phyloP scores from a whole-genome alignment of 257 asterid genomes.

The Capsicum baccatum region DNA sequence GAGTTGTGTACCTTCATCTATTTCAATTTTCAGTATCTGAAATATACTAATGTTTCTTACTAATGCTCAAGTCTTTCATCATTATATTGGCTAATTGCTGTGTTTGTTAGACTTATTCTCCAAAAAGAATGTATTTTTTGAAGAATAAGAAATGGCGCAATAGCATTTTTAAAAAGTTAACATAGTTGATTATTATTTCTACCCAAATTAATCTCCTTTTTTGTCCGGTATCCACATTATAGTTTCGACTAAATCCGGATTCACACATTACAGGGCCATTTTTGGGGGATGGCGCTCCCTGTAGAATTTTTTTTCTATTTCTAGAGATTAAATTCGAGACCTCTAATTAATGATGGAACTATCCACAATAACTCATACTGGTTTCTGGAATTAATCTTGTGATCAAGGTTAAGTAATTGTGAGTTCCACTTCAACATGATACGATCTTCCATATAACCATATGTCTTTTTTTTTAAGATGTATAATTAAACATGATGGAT shows the following conservation, averaged over 20 bases:
- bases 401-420: neutral
- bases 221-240: no score
- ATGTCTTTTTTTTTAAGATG: neutral
- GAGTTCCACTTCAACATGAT: neutral
- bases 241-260: no score
- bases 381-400: neutral
- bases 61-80: neutral
- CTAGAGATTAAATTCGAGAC: no score
- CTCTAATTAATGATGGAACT: no score
- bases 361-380: no score
- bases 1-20: neutral
- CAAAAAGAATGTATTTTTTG: no score
- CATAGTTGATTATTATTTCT: neutral
- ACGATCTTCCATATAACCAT: neutral
- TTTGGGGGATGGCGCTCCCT: no score
- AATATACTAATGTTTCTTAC: neutral
- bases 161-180: neutral
- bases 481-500: neutral
- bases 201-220: neutral
- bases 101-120: neutral
- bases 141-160: neutral
- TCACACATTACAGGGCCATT: no score
- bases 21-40: constrained; percentile 6
- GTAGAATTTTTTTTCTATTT: no score
- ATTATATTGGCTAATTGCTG: neutral